Percentiles rank a stretch among this genome's conserved stretches.
Evolutionary conservation across 768 basidiomycete species (phyloP).

Genomic region (Xerocomellus chrysenteron): DNA sequence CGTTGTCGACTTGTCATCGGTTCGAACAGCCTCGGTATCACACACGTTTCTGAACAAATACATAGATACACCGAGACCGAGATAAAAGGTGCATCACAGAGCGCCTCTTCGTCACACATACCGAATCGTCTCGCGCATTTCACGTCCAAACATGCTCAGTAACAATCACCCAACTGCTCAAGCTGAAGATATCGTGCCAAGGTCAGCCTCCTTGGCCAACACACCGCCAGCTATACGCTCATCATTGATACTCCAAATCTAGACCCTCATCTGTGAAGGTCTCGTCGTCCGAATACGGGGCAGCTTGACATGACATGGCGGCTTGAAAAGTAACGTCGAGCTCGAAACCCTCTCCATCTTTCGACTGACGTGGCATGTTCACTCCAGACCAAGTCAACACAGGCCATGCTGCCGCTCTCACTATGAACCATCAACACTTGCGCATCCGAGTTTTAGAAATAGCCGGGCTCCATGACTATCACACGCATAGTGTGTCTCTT

Average conservation of each 20-base stretch:
- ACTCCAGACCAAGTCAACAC: neutral
- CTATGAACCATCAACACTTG: slow-evolving; percentile 2
- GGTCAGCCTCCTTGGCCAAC: slow-evolving; percentile 1
- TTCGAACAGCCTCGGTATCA: neutral
- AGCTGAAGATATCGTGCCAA: neutral
- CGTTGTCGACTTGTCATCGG: neutral
- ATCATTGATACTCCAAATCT: neutral
- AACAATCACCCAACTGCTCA: too few relatives aligned
- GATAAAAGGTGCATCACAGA: slow-evolving; percentile 1
- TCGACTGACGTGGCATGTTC: neutral
- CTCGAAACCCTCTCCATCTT: neutral
- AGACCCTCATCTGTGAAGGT: slow-evolving; percentile 4
- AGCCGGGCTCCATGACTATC: slow-evolving; percentile 30
- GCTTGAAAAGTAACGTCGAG: neutral
- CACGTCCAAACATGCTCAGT: neutral
- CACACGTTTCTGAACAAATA: neutral
- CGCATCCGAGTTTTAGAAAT: slow-evolving; percentile 19
- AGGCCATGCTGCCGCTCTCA: slow-evolving; percentile 19
- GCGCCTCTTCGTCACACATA: neutral
- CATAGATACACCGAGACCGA: neutral
- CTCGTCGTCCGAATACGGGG: slow-evolving; percentile 10
- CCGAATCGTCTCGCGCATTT: neutral
- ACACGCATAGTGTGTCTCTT: slow-evolving; percentile 26
- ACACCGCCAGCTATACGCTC: neutral
- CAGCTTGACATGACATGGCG: slow-evolving; percentile 11